Conservation (phyloP, 768 basidiomycete species). For the Pleurotus ostreatus region DNA sequence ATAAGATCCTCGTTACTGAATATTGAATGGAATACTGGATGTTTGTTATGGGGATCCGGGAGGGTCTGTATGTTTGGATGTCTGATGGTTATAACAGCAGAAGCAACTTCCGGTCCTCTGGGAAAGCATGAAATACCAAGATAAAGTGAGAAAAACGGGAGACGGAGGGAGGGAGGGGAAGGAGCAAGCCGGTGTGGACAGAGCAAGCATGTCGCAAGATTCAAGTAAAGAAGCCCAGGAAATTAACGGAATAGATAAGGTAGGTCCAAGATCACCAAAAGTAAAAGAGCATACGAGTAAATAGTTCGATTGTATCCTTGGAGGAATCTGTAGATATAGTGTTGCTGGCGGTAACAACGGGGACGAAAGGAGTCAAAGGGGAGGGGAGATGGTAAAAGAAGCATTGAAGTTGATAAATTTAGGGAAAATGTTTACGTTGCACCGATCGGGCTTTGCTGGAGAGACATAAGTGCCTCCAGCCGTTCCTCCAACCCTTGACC, state of each 20-base stretch:
- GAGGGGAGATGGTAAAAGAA: neutral
- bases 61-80: too few relatives aligned
- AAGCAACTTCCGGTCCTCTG: too few relatives aligned
- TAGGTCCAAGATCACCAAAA: neutral
- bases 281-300: neutral
- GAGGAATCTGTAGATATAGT: neutral
- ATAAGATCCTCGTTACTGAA: too few relatives aligned
- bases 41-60: too few relatives aligned
- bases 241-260: neutral
- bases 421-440: neutral
- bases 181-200: too few relatives aligned
- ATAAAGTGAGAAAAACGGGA: too few relatives aligned
- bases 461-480: constrained; percentile 52
- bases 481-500: constrained; percentile 82
- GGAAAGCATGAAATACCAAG: too few relatives aligned
- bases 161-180: too few relatives aligned
- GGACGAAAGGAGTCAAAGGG: neutral
- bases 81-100: too few relatives aligned
- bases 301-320: neutral
- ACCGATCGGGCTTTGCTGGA: neutral
- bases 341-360: neutral
- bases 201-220: too few relatives aligned
- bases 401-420: neutral
- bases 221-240: neutral
- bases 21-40: too few relatives aligned